Evolutionary conservation across 2,329 filamentous ascomycete species (phyloP), one percentile per base, ranked within the genome.

Genomic region (Pleoardoris graminearum): DNA sequence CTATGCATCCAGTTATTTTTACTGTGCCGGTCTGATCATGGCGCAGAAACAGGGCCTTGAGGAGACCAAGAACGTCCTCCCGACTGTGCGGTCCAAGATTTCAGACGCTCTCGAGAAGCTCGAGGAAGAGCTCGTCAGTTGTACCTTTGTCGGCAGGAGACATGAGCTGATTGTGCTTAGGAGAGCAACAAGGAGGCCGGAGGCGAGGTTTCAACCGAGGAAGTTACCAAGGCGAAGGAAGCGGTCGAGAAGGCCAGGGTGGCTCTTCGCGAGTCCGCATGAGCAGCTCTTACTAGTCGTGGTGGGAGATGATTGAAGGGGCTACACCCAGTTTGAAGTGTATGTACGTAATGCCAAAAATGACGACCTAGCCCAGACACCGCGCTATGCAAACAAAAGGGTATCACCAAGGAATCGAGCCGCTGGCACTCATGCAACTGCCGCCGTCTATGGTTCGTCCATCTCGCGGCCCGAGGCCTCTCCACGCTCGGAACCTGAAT

Each of bases 21-120:
- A 17, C 4, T 22, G 16, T 7, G 14, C 5, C 12, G 42, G 29
- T 33, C 33, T 63, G 41, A 61, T 14, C 32, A 14, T 21, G 11
- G 16, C 38, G 12, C 65, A 96, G 91, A 83, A 84, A 76, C 83
- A 84, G 78, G 92, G 89, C 19, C 78, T 91, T n/a, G 85, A 91
- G 60, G 90, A 99, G 77, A 97, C 94, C 7, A 88, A 88, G 70
- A 88, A 86, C 50, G 85, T 97, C 23, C 88, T 97, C 64, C 87
- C 81, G 2, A 84, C 84, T 1, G 76, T 97, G 60, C 83, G 82
- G 63, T 72, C 83, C 67, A 87, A 90, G 67, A 91, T 97, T 62
- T 76, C 75, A 39, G 84, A 87, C 50, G 87, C 91, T 1, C 77
- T 92, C 35, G 79, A 82, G 51, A 90, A 86, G 68, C 79, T 97